phyloP scores from a whole-genome alignment of 768 basidiomycete species.

The Tulasnella sp. region DNA sequence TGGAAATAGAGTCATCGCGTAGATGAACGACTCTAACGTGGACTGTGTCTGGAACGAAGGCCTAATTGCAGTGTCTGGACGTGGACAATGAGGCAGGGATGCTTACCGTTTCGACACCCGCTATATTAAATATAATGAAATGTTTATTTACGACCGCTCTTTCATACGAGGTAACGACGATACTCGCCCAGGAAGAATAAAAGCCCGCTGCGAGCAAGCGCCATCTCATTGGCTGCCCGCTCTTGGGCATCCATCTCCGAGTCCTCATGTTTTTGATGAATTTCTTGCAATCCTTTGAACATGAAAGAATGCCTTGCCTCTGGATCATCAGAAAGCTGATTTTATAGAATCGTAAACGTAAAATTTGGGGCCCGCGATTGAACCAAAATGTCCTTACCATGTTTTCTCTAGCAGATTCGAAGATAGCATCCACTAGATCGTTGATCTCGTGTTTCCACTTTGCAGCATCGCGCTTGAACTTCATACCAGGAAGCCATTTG shows the following conservation, averaged over 20 bases:
- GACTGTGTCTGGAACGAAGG: conserved; percentile 11
- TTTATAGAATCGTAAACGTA: background rate
- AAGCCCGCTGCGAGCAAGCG: background rate
- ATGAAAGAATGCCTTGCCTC: background rate
- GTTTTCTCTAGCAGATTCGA: background rate
- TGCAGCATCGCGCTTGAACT: background rate
- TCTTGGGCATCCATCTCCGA: background rate
- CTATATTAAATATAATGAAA: background rate
- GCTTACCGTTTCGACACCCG: background rate
- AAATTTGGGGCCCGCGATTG: too few relatives aligned
- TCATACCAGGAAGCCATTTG: conserved; percentile 1
- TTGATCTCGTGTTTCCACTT: background rate
- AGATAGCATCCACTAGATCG: background rate
- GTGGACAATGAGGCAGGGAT: background rate
- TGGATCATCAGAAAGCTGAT: background rate
- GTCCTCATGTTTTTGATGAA: too few relatives aligned
- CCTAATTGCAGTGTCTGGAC: background rate
- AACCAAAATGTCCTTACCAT: background rate
- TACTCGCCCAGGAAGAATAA: background rate
- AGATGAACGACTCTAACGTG: conserved; percentile 22
- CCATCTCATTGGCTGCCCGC: background rate
- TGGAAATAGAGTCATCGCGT: conserved; percentile 28
- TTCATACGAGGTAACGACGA: background rate
- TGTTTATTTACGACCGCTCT: background rate
- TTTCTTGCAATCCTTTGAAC: background rate